A percentile compares a stretch with the other conserved stretches of the same genome.
These are phyloP conservation scores for Mucor mucedo DNA, from an alignment of 371 early-diverging fungal species.

Conservation along the genomic window DNA sequence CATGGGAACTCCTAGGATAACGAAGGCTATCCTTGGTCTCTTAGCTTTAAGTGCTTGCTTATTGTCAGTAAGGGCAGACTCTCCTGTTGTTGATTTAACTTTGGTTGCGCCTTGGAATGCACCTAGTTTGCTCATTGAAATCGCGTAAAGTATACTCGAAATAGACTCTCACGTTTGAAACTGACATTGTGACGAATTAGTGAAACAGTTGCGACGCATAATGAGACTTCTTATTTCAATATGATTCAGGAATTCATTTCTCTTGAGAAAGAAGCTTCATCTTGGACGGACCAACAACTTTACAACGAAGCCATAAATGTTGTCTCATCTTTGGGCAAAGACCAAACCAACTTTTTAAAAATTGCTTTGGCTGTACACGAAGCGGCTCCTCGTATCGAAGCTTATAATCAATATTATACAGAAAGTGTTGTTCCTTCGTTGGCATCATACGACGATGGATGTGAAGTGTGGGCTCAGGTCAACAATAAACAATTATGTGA, in stretches of 20 bases:
- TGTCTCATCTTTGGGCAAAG: constrained; percentile 10
- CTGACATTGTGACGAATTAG: constrained; percentile 28
- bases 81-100: constrained; percentile 61
- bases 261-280: constrained; percentile 21
- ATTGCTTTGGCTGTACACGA: constrained; percentile 70
- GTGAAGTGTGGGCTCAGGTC: constrained; percentile 76
- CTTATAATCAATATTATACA: constrained; percentile 80
- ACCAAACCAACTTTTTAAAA: constrained; percentile 49
- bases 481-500: constrained; percentile 65
- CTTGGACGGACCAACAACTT: constrained; percentile 38
- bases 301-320: constrained; percentile 45
- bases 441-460: constrained; percentile 53
- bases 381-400: constrained; percentile 79
- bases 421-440: constrained; percentile 57
- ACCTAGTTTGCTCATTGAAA: constrained; percentile 62
- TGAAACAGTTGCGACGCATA: constrained; percentile 67
- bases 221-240: constrained; percentile 64
- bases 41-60: constrained; percentile 6
- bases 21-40: constrained; percentile 22
- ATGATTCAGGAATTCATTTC: constrained; percentile 56
- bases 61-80: background rate
- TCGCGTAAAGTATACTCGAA: constrained; percentile 53
- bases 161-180: too few relatives aligned
- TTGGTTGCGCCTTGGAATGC: constrained; percentile 65
- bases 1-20: constrained; percentile 20